Percentiles rank a stretch among this genome's conserved stretches.
These are phyloP conservation scores for Hydnomerulius pinastri DNA, from an alignment of 768 basidiomycete species.

Conservation along the genomic window DNA sequence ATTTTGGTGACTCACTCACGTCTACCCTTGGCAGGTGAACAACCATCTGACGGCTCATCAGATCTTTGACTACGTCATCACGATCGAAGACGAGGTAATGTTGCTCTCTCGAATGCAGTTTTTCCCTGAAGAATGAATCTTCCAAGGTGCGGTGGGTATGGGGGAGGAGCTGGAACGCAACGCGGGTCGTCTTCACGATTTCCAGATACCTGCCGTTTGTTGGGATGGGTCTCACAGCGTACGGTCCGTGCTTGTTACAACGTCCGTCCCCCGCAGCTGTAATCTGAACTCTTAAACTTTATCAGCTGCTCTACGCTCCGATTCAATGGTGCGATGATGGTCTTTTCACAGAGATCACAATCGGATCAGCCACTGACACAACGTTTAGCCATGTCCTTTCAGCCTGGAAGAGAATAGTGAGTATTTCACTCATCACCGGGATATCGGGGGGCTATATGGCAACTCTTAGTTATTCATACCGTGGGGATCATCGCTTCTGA, in stretches of 20 bases:
- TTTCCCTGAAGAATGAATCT: no score
- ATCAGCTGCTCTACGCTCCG: conserved; percentile 6
- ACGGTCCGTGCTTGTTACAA: conserved; percentile 17
- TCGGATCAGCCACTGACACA: no score
- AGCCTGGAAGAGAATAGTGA: conserved; percentile 10
- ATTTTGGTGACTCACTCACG: conserved; percentile 23
- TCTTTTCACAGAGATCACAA: neutral
- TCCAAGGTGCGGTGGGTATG: conserved; percentile 21
- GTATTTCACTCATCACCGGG: neutral
- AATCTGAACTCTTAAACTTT: no score
- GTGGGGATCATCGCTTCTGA: conserved; percentile 9
- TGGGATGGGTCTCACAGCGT: conserved; percentile 10
- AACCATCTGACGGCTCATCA: neutral
- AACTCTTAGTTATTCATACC: conserved; percentile 3
- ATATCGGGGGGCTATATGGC: neutral
- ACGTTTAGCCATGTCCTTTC: conserved; percentile 7
- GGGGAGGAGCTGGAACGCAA: conserved; percentile 16
- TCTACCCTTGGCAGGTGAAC: no score
- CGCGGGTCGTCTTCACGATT: conserved; percentile 13
- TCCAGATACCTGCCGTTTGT: conserved; percentile 24
- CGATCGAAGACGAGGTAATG: conserved; percentile 8
- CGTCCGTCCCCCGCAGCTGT: no score
- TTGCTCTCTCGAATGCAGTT: neutral
- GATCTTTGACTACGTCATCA: conserved; percentile 12
- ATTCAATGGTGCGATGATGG: conserved; percentile 1